A percentile compares a stretch with the other conserved stretches of the same genome.
Evolutionary conservation across 2,329 filamentous ascomycete species (phyloP).

Genomic region (Monilinia laxa): DNA sequence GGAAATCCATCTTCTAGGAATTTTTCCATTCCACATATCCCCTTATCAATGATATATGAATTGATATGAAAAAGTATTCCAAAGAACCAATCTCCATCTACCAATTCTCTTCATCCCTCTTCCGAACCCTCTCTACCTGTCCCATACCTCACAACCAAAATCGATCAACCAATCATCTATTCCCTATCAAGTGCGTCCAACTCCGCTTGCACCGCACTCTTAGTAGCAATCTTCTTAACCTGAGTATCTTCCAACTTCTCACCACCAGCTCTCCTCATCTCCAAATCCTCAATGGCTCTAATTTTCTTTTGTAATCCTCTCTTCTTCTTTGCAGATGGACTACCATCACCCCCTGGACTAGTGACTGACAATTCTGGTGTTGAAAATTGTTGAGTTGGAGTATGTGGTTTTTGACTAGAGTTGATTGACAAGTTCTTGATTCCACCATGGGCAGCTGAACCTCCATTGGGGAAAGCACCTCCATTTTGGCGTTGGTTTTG

Average conservation of each 20-base stretch:
- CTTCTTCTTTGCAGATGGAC: slow-evolving; percentile 89
- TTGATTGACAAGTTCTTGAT: slow-evolving; percentile 42
- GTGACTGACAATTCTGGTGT: slow-evolving; percentile 53
- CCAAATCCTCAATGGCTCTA: slow-evolving; percentile 93
- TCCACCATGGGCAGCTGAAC: slow-evolving; percentile 23
- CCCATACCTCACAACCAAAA: background rate
- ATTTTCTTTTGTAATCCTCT: slow-evolving; percentile 95
- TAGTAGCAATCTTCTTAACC: slow-evolving; percentile 95
- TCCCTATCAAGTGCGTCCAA: slow-evolving; percentile 52
- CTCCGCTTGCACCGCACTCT: slow-evolving; percentile 80
- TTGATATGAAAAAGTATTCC: slow-evolving; percentile 16
- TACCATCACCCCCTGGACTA: slow-evolving; percentile 53
- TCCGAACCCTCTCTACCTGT: background rate
- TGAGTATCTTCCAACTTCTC: slow-evolving; percentile 99
- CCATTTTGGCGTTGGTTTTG: slow-evolving; percentile 18
- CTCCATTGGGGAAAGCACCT: slow-evolving; percentile 1
- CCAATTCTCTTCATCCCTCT: background rate
- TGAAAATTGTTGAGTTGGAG: slow-evolving; percentile 35
- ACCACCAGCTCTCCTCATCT: slow-evolving; percentile 90
- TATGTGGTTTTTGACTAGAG: slow-evolving; percentile 20
- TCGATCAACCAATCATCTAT: background rate
- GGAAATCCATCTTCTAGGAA: background rate
- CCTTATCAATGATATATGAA: slow-evolving; percentile 15
- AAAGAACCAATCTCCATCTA: background rate
- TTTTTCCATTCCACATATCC: background rate